phyloP scores from a whole-genome alignment of 306 rosid genomes.

The Arachis stenosperma region DNA sequence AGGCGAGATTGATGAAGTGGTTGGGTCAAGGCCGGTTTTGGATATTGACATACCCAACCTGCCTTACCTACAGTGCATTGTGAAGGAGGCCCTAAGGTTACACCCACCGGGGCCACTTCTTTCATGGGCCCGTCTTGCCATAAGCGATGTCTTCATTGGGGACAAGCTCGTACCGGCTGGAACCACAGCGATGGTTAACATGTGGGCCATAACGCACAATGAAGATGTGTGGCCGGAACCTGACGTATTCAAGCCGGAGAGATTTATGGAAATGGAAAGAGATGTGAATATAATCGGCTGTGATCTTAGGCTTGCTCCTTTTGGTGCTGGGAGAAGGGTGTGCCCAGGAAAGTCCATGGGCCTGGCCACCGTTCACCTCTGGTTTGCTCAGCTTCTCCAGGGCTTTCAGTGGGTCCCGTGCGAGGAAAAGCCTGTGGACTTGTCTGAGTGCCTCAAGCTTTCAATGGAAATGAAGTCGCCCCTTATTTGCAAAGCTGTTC shows the following conservation, averaged over 20 bases:
- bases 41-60: slow-evolving; percentile 65
- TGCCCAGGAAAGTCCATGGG: slow-evolving; percentile 90
- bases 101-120: slow-evolving; percentile 89
- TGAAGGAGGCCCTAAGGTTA: slow-evolving; percentile 67
- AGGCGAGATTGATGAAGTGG: slow-evolving; percentile 45
- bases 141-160: slow-evolving; percentile 59
- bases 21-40: slow-evolving; percentile 39
- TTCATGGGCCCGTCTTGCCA: slow-evolving; percentile 84
- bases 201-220: slow-evolving; percentile 81
- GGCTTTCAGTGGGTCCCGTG: slow-evolving; percentile 53
- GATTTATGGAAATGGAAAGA: slow-evolving; percentile 46
- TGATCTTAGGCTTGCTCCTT: slow-evolving; percentile 77
- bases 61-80: slow-evolving; percentile 64
- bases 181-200: slow-evolving; percentile 79
- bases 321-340: slow-evolving; percentile 77
- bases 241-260: slow-evolving; percentile 53
- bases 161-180: slow-evolving; percentile 61
- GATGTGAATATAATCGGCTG: slow-evolving; percentile 59
- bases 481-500: slow-evolving; percentile 60
- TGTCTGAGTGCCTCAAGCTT: slow-evolving; percentile 66
- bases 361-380: slow-evolving; percentile 69
- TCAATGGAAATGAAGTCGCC: slow-evolving; percentile 82
- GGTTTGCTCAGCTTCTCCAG: slow-evolving; percentile 75
- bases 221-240: slow-evolving; percentile 59
- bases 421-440: slow-evolving; percentile 44